phyloP scores from a whole-genome alignment of 192 early-diverging fungal species.

The Backusella australiensis region DNA sequence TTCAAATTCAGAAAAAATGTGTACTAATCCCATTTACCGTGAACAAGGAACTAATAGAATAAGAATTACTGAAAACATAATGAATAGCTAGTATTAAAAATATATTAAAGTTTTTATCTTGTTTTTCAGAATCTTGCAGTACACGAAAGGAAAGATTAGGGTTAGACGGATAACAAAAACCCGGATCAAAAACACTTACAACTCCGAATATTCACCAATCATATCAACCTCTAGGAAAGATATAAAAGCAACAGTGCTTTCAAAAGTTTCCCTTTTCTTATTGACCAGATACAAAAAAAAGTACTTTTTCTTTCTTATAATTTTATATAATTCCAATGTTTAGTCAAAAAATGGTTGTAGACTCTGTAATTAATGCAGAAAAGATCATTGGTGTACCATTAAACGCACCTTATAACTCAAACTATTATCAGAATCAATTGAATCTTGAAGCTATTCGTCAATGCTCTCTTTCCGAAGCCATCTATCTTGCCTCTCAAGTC shows the following conservation, averaged over 20 bases:
- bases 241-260: background rate
- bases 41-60: background rate
- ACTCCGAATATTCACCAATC: constrained; percentile 4
- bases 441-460: background rate
- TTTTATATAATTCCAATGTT: background rate
- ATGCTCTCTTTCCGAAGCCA: background rate
- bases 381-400: background rate
- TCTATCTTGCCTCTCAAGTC: background rate
- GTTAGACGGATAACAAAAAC: background rate
- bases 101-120: background rate
- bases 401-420: background rate
- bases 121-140: background rate
- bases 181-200: background rate
- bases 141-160: background rate
- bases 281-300: background rate
- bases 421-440: background rate
- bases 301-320: background rate
- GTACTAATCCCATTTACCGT: background rate
- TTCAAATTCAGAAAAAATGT: background rate
- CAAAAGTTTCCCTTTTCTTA: background rate
- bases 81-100: background rate
- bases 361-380: background rate
- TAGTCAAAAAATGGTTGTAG: background rate
- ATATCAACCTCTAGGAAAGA: background rate
- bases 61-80: background rate